Evolutionary conservation across 345 rosid genomes (phyloP).

Genomic region (Rhodamnia rubescens): DNA sequence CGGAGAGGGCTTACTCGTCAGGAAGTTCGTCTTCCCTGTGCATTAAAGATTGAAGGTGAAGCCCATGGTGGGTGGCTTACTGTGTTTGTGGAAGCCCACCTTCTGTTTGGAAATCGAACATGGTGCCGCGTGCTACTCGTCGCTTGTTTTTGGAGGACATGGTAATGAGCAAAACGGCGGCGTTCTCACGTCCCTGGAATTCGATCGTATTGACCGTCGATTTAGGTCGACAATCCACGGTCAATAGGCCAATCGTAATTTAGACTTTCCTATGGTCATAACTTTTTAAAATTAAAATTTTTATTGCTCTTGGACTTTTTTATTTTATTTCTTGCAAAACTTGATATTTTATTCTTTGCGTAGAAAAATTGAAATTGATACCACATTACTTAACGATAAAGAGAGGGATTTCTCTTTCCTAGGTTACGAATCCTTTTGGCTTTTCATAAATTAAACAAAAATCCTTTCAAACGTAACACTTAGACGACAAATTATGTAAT

Average conservation of each 20-base stretch:
- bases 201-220: neutral
- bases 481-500: neutral
- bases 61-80: neutral
- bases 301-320: neutral
- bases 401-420: neutral
- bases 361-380: too few species aligned
- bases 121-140: neutral
- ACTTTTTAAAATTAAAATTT: neutral
- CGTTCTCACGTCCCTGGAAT: neutral
- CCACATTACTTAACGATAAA: neutral
- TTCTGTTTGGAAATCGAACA: neutral
- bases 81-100: neutral
- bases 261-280: neutral
- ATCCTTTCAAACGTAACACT: neutral
- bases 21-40: neutral
- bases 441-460: neutral
- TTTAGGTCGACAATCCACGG: neutral
- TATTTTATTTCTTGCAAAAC: neutral
- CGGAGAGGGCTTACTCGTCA: neutral
- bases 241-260: neutral
- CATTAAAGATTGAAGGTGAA: neutral
- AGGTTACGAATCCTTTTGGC: rapidly evolving
- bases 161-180: neutral
- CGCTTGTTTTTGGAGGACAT: neutral
- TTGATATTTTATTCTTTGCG: neutral